Base-by-base conservation (phyloP, 2,329 filamentous ascomycete species). In the Cyphellophora attinorum region DNA sequence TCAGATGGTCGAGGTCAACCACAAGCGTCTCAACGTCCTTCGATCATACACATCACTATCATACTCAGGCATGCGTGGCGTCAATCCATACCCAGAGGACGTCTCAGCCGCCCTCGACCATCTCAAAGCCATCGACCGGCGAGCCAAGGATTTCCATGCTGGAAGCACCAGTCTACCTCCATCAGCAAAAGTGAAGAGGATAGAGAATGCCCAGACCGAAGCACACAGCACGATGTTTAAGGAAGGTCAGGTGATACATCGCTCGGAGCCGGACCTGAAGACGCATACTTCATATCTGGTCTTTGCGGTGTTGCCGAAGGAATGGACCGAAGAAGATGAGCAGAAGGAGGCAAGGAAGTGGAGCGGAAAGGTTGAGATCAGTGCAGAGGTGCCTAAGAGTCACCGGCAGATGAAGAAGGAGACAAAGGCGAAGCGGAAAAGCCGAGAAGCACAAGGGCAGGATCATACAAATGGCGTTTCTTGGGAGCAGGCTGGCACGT, bases 281-380 rank as follows among this genome's bases (percentile, higher is more conserved):
- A 91, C 84, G 5, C 91, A 98, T 59, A 98, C 91, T 0, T 91
- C 83, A n/a, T 98, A 98, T 56, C 71, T 98, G 4, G 82, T 93
- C 4, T 98, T 98, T 62, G 91, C 91, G 0, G 66, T 91, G 3
- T 61, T 98, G 40, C 89, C 91, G n/a, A 70, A 77, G 28, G 79
- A 83, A 42, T 98, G 91, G 91, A 79, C 68, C 0, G 79, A 76
- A 21, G 82, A 81, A 40, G 85, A 94, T 46, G 91, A 98, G 60
- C 71, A 70, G 19, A 69, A 70, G 18, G 77, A 79, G 33, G 61
- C 71, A 45, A 65, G 70, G 34, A 74, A 70, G 43, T 85, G 78
- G 73, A 36, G 35, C 5, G 43, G 40, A 30, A 27, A 38, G 27
- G 42, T 42, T 12, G 39, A 38, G 31, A 25, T 46, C 17, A 19